Evolutionary conservation across 805 yeast species (phyloP), one percentile per base, ranked within the genome.

Genomic region (Saccharomycopsis fermentans): DNA sequence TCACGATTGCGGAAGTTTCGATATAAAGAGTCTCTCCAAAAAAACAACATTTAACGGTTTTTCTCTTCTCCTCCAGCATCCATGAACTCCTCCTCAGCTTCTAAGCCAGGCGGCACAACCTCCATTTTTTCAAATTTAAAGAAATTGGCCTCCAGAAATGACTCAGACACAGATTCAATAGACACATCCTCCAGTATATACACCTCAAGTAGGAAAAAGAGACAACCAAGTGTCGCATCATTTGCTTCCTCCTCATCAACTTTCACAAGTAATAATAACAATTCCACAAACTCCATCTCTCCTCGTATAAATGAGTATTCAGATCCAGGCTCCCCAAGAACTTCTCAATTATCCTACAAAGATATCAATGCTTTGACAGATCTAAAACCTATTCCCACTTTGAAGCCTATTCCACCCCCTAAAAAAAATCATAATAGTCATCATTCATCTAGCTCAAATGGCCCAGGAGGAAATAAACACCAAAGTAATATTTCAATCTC

Each of bases 291-390:
- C 16, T 17, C 48, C 16, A 16, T 19, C 29, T 43, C 50, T 11
- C 50, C 50, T 24, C 50, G 50, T 21, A 43, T 43, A 14, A 43
- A 21, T 21, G 50, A 43, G 12, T 16, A 56, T 16, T 53, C 54
- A 8, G 50, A 55, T 6, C 56, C 61, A 8, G 58, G 57, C 12
- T 56, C 59, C 5, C 58, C 59, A 1, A 32, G 9, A n/a, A 35
- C 58, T 5, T 36, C 56, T 14, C 47, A 54, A 21, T 35, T 61
- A 16, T 57, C 62, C 6, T 57, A 59, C 51, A 60, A 62, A 40
- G 64, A 62, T 24, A 53, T 62, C 29, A 62, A 62, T 32, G 48
- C 58, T 2, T 53, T 62, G 12, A 56, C 64, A n/a, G 64, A 62
- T 53, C 11, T 62, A n/a, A 60, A 62, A 21, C 64, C 64, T 32